Evolutionary conservation across 164 flowering plant species (phyloP).

Genomic region (Echeveria elegans): DNA sequence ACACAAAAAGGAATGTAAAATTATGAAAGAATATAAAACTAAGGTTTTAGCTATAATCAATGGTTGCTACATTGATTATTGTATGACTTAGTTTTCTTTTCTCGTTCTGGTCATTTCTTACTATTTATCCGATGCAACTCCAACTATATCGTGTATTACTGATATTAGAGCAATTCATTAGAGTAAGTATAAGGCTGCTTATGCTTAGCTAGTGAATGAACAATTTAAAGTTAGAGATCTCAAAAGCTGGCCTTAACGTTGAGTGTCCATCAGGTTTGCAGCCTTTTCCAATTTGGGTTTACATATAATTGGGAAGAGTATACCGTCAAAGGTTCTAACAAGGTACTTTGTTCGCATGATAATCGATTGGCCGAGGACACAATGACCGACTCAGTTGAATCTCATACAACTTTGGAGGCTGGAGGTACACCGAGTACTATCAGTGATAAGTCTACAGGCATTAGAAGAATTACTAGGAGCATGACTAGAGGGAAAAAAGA

Average conservation of each 20-base stretch:
- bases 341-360: too few species aligned
- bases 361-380: neutral
- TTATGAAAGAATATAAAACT: too few species aligned
- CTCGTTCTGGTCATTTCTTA: too few species aligned
- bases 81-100: too few species aligned
- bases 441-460: neutral
- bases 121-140: too few species aligned
- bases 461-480: neutral
- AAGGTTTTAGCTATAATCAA: too few species aligned
- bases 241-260: neutral
- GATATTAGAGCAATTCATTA: too few species aligned
- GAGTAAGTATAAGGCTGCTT: too few species aligned
- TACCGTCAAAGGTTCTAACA: conserved; percentile 1
- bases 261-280: conserved; percentile 18
- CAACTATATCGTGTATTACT: too few species aligned
- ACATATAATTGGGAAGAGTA: conserved; percentile 23
- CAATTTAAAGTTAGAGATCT: neutral
- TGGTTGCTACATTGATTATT: too few species aligned
- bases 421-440: neutral
- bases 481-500: neutral
- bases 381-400: neutral
- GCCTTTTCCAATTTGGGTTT: conserved; percentile 22
- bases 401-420: neutral
- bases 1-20: too few species aligned
- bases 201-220: neutral